Base-by-base conservation (phyloP, 805 yeast genomes). In the Candida saitoana region DNA sequence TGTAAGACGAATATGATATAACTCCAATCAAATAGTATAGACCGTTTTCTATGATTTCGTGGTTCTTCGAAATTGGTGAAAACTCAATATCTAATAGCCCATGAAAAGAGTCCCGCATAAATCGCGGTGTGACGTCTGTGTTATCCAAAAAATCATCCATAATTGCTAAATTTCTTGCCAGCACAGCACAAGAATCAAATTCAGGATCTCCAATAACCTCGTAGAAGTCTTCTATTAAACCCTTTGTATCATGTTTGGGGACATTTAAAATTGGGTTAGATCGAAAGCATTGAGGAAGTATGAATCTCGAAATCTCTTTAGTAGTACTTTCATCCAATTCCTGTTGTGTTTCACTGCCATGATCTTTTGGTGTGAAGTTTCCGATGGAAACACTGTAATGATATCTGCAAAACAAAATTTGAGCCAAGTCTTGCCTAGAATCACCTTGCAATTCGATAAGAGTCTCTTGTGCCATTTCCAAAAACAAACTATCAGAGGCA, bases 371-470 rank as follows among this genome's bases (percentile, higher is more conserved):
- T 2, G 69, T 69, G 46, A 79, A 80, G 14, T 70, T 69, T 11
- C 82, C 87, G 8, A 78, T 68, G 1, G 81, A 66, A 3, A 89
- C 65, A 2, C 68, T 62, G 39, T 87, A 71, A 35, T 88, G 95
- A 52, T 83, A 88, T 7, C 85, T 73, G 57, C 99, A 93, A 47
- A 80, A 72, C 17, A 93, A 62, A 25, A 87, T 72, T 54, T 91
- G 98, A 6, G 87, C 73, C 36, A 91, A 58, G 35, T 88, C 93
- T 6, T 71, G 69, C 36, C 84, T 90, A 4, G 54, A 49, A 3
- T 71, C 72, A 16, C 46, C 24, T 12, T 24, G 39, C 19, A 76
- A 59, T 1, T 63, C 50, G 12, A 78, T 65, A 25, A 85, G 62
- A 15, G 75, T 69, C 6, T 69, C 65, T 49, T 88, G 84, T 0